Percentiles rank a stretch among this genome's conserved stretches.
Conservation (phyloP, 768 basidiomycete species). For the Amanita muscaria region DNA sequence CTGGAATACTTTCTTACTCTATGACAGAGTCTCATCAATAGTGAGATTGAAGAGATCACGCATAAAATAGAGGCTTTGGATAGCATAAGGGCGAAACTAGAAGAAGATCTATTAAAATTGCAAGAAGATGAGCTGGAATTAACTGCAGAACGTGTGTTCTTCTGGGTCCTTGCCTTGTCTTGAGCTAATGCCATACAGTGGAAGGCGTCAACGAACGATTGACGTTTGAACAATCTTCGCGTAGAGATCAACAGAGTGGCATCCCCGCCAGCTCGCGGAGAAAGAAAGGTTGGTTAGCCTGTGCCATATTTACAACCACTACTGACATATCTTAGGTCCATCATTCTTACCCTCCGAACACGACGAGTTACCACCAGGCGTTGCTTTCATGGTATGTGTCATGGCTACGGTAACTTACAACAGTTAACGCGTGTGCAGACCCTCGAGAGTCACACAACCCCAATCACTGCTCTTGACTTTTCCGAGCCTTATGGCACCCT, state of each 20-base stretch:
- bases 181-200: conserved; percentile 36
- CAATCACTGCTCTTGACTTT: conserved; percentile 87
- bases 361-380: conserved; percentile 85
- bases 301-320: conserved; percentile 1
- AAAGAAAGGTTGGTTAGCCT: conserved; percentile 45
- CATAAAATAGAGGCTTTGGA: conserved; percentile 85
- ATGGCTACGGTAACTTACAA: neutral
- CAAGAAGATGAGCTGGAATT: conserved; percentile 95
- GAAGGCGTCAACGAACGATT: conserved; percentile 84
- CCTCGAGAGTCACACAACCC: conserved; percentile 68
- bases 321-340: conserved; percentile 46
- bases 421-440: conserved; percentile 51
- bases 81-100: conserved; percentile 68
- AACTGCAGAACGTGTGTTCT: conserved; percentile 82
- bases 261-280: conserved; percentile 55
- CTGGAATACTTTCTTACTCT: neutral
- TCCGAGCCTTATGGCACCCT: conserved; percentile 94
- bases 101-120: conserved; percentile 73
- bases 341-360: conserved; percentile 97
- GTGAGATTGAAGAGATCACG: conserved; percentile 84
- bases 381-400: conserved; percentile 86
- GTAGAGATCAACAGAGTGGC: conserved; percentile 27
- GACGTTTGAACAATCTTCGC: conserved; percentile 51
- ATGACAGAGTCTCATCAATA: conserved; percentile 69
- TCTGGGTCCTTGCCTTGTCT: neutral